Percentiles rank a stretch among this genome's conserved stretches.
Conservation (phyloP, 305 asterid species). For the Fraxinus floribunda region DNA sequence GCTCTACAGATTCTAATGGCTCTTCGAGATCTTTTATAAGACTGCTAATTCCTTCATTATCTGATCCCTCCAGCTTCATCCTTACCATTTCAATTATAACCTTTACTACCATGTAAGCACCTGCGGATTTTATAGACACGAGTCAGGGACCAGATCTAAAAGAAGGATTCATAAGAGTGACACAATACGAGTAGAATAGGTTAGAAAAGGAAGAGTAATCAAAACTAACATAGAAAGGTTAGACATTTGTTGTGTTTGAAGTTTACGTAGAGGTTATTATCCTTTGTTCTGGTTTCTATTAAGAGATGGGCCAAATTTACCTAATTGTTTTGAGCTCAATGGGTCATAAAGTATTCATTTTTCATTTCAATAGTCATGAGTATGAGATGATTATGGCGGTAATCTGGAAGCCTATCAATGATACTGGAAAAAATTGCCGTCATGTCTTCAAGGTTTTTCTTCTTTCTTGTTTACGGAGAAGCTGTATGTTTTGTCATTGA, state of each 20-base stretch:
- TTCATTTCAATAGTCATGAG: conserved; percentile 61
- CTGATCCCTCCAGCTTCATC: conserved; percentile 77
- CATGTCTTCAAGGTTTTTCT: conserved; percentile 83
- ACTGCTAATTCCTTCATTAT: conserved; percentile 67
- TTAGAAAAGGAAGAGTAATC: too few species aligned
- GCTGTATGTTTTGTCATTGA: not conserved
- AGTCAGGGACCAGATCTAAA: not conserved
- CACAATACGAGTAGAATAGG: too few species aligned
- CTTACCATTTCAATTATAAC: conserved; percentile 85
- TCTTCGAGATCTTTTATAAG: conserved; percentile 74
- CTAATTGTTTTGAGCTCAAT: too few species aligned
- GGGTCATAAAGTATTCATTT: conserved; percentile 24
- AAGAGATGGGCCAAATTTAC: too few species aligned
- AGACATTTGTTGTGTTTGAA: too few species aligned
- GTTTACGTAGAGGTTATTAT: too few species aligned
- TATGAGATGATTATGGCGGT: conserved; percentile 89
- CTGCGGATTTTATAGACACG: conserved; percentile 26
- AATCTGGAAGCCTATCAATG: conserved; percentile 92
- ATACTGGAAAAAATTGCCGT: conserved; percentile 91
- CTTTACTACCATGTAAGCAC: conserved; percentile 90
- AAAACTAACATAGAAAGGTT: too few species aligned
- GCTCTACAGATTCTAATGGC: conserved; percentile 76
- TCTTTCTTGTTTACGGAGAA: not conserved
- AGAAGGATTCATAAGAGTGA: too few species aligned
- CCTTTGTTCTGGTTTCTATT: too few species aligned